Base-by-base conservation (phyloP, 2,329 filamentous ascomycete species). In the Cryphonectria parasitica region DNA sequence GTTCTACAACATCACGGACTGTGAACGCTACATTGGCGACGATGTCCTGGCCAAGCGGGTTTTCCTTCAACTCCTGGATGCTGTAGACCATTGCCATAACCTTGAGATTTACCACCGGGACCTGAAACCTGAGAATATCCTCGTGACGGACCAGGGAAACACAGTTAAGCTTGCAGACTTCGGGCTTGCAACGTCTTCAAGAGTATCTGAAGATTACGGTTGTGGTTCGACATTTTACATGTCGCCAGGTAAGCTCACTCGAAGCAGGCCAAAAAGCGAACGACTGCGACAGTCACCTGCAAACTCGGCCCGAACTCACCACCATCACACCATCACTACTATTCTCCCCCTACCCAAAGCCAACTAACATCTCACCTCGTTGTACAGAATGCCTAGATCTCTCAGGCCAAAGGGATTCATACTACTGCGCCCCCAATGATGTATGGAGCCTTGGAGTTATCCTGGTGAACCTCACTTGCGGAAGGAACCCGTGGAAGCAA, bases 181-280 rank as follows among this genome's bases (percentile, higher is more conserved):
- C 86, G 96, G 96, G 79, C 89, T 99, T 69, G 96, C 96, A 71
- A 98, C 94, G 34, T 90, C 90, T 71, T 93, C 95, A 75, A 87
- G 90, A 75, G 86, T 91, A 75, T 97, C 95, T 74, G 92, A 94
- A 76, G 96, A 99, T 81, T 98, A 97, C 82, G 96, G 96, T 78
- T 99, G 96, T 80, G 96, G 96, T 74, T 98, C 96, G 43, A 98
- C 95, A 19, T 98, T 98, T 78, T 99, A 99, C 84, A 99, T 98
- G 96, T 97, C 94, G 79, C 96, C 96, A 89, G 95, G 95, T 98
- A 92, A 81, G 89, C 84, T 74, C 74, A 72, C 64, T 74, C 64
- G 61, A 66, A 49, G 19, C 25, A 64, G 71, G 69, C 66, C 63
- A 31, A 31, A 19, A 49, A 64, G 45, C 62, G 49, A 25, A 66